Base-by-base conservation (phyloP, 2,329 filamentous ascomycete genomes). In the Aspergillus phoenicis region DNA sequence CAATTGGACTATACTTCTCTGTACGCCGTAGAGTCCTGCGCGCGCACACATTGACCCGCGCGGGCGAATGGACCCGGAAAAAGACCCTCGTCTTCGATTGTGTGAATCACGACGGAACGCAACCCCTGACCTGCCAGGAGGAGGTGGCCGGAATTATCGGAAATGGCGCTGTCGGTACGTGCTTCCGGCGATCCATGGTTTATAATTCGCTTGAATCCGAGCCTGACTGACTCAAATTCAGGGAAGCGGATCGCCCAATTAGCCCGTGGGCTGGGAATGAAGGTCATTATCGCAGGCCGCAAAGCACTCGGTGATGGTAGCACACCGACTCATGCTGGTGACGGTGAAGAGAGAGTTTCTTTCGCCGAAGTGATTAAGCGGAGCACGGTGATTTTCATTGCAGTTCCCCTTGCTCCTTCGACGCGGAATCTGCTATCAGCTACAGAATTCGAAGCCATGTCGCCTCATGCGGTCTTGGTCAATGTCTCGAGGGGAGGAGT, bases 401-500 rank as follows among this genome's bases (percentile, higher is more conserved):
- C 68, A 11, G 62, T 74, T 22, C 75, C 75, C 13, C 68, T 72
- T 38, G 68, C 58, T 2, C 60, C 70, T 8, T 69, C 71, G 39
- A 77, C 75, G 3, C 66, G 73, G n/a, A 67, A 76, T 59, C 63
- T 76, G 47, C 73, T 77, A 47, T 70, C 67, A 17, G 70, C 71
- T 4, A 52, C 62, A 11, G 82, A 84, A 64, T 73, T 84, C 20
- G 67, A 72, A 15, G 67, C 67, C 7, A 84, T 84, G 79, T 74
- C 77, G 7, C 70, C 71, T 0, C 76, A 81, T 56, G 73, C 80
- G 2, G 68, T 84, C 3, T 45, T 84, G 10, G 72, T 84, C 59
- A 84, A 85, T 61, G 78, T 83, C 41, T 76, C 80, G 3, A 77
- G 83, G 22, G 82, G 82, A 13, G 82, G 82, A 1, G 80, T 84